Evolutionary conservation across 495 filamentous ascomycete genomes (phyloP).

Genomic region (Tuber umbilicatum): DNA sequence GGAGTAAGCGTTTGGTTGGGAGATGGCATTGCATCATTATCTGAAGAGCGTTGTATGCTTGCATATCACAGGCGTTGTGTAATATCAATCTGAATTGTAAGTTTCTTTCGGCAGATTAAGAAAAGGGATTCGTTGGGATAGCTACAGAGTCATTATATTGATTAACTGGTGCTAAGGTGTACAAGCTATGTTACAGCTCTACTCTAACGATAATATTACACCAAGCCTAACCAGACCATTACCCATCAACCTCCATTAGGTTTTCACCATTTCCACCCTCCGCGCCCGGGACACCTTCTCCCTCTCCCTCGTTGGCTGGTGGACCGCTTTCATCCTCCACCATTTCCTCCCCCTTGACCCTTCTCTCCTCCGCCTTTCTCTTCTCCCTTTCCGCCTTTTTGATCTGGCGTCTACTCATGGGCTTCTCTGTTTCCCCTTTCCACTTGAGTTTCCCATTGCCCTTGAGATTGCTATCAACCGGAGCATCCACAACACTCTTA

Average conservation of each 20-base stretch:
- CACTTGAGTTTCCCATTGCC: constrained; percentile 52
- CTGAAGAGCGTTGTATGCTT: neutral
- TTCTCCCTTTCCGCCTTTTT: constrained; percentile 29
- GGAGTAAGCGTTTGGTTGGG: neutral
- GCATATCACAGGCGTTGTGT: neutral
- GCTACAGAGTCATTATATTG: neutral
- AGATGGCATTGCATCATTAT: neutral
- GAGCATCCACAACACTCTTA: constrained; percentile 44
- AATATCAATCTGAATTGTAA: neutral
- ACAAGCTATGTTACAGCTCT: constrained; percentile 6
- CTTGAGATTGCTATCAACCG: constrained; percentile 44
- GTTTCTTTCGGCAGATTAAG: neutral
- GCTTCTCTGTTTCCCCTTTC: constrained; percentile 48
- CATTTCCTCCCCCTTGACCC: neutral
- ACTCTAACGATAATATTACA: neutral
- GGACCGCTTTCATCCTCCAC: constrained; percentile 10
- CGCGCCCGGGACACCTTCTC: neutral
- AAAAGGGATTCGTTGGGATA: neutral
- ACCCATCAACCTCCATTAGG: constrained; percentile 32
- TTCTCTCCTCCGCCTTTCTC: constrained; percentile 23
- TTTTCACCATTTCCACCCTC: neutral
- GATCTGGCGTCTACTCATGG: constrained; percentile 29
- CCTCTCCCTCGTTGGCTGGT: neutral
- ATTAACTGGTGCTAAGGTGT: neutral
- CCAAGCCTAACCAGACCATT: constrained; percentile 1